Base-by-base conservation (phyloP, 345 rosid genomes). In the Eucalyptus microcorys region DNA sequence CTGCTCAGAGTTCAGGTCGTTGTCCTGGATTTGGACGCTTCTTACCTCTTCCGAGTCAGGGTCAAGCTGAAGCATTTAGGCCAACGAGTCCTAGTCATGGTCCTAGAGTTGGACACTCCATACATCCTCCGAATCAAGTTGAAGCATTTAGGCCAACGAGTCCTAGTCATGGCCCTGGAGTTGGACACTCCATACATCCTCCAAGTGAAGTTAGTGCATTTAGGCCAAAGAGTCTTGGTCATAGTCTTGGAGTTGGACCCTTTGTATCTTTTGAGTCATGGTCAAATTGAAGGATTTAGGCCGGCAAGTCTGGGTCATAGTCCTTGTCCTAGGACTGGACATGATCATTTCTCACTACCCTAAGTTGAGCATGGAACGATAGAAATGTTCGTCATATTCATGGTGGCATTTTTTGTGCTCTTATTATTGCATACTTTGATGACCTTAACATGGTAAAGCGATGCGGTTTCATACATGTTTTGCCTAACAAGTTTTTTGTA, bases 281-380 rank as follows among this genome's bases (percentile, higher is more conserved):
- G 66, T 59, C 66, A 27, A 59, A 11, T 59, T 26, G 32, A 59
- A 59, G 66, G 32, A 59, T 27, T 59, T 59, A 59, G 66, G 66
- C 7, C 7, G 4, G 14, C 30, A 26, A 55, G 61, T 1, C 13
- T 1, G 0, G 4, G 66, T 27, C n/a, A 59, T 59, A 27, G 16
- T 27, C 4, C n/a, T 26, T 50, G 1, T 50, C 53, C 21, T 16
- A 30, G 66, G 66, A 13, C 7, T 27, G 16, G 66, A 30, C 71
- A 61, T 30, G 71, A 30, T 61, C 19, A 15, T 30, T 30, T 61
- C 71, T 61, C 1, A 4, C 71, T 30, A 61, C 34, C 71, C 71
- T 14, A 7, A 13, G 19, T 61, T 61, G 71, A 30, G 34, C 34
- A 61, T 30, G 71, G 71, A 14, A 7, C 0, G 0, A 30, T 12